Percentiles rank a stretch among this genome's conserved stretches.
Conservation (phyloP, 2,329 filamentous ascomycete species). For the Didymella lethalis region DNA sequence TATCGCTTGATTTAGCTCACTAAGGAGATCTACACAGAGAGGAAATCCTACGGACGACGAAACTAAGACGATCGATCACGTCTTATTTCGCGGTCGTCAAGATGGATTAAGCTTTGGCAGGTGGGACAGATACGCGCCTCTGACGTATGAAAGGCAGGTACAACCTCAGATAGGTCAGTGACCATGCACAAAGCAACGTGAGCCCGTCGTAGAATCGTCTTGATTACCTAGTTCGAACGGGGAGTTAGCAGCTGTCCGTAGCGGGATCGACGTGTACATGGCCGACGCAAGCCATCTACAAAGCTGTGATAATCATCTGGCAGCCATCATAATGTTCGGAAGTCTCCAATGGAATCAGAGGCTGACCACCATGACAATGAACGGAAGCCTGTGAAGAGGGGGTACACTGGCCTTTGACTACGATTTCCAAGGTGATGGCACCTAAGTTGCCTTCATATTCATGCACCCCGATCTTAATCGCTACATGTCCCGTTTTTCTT, state of each 20-base stretch:
- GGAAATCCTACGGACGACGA: neutral
- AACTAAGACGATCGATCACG: neutral
- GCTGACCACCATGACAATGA: neutral
- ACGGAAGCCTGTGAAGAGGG: neutral
- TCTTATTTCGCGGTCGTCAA: conserved; percentile 1
- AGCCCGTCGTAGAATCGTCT: neutral
- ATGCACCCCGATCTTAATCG: neutral
- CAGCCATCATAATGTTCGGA: neutral
- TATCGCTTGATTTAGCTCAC: neutral
- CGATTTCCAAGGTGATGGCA: neutral
- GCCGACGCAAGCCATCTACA: neutral
- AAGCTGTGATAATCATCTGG: neutral
- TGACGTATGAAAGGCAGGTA: conserved; percentile 1
- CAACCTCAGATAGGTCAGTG: neutral
- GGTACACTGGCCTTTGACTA: neutral
- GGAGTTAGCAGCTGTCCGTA: neutral
- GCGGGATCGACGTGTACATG: neutral
- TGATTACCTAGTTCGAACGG: neutral
- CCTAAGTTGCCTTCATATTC: neutral
- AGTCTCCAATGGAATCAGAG: neutral
- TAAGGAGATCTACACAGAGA: neutral
- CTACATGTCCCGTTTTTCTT: neutral
- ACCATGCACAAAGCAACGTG: neutral
- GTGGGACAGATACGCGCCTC: conserved; percentile 3
- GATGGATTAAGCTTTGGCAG: neutral